Evolutionary conservation across 2,329 filamentous ascomycete genomes (phyloP).

Genomic region (Aureobasidium subglaciale): DNA sequence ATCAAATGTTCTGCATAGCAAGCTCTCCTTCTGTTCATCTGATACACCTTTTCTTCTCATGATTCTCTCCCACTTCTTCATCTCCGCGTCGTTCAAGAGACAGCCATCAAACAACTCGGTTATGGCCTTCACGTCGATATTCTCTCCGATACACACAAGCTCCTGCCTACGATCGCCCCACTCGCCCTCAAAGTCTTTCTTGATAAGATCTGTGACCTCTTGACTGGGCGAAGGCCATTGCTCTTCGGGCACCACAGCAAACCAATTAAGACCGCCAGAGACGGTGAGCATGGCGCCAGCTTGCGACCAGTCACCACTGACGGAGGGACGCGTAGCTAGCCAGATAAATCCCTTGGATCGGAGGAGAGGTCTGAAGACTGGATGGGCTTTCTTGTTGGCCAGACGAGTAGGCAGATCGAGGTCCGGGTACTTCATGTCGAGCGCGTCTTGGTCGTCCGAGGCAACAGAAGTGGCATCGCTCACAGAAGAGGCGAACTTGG

Average conservation of each 20-base stretch:
- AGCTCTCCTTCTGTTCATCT: constrained; percentile 1
- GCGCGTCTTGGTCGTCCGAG: not conserved
- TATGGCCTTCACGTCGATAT: constrained; percentile 48
- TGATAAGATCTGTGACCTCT: constrained; percentile 42
- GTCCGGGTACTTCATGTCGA: constrained; percentile 9
- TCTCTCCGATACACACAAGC: constrained; percentile 66
- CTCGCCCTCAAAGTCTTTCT: constrained; percentile 42
- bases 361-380: constrained; percentile 49
- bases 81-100: constrained; percentile 54
- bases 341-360: constrained; percentile 58
- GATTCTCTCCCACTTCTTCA: constrained; percentile 33
- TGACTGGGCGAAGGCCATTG: constrained; percentile 44
- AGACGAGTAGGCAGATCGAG: constrained; percentile 37
- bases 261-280: constrained; percentile 50
- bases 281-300: constrained; percentile 59
- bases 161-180: constrained; percentile 68
- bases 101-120: constrained; percentile 52
- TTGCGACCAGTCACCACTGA: constrained; percentile 56
- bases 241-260: constrained; percentile 49
- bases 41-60: constrained; percentile 26
- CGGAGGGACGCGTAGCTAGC: constrained; percentile 51
- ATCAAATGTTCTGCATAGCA: constrained; percentile 37
- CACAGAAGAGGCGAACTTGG: not conserved
- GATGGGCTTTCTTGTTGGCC: constrained; percentile 48
- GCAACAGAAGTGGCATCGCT: constrained; percentile 7